Conservation (phyloP, 164 flowering plant species). For the Sedum album region DNA sequence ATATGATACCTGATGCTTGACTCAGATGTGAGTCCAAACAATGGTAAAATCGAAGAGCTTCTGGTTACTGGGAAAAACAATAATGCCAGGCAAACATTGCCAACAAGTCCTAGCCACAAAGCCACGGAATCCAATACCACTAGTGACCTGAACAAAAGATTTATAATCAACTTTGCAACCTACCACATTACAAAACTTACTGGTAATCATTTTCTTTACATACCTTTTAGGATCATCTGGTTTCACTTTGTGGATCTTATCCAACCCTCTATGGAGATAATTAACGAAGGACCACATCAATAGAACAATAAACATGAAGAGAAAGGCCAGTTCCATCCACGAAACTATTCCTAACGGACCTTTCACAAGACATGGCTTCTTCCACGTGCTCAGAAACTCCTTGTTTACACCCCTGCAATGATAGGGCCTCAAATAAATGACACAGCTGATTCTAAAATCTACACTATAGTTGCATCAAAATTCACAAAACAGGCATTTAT, state of each 20-base stretch:
- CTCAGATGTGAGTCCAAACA: constrained; percentile 63
- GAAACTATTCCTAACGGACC: constrained; percentile 77
- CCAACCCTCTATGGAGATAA: constrained; percentile 28
- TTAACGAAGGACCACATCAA: constrained; percentile 50
- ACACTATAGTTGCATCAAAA: background rate
- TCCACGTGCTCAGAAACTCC: constrained; percentile 20
- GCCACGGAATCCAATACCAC: constrained; percentile 29
- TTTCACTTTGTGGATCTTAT: constrained; percentile 17
- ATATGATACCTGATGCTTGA: constrained; percentile 66
- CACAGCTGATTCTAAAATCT: background rate
- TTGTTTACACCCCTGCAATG: constrained; percentile 11
- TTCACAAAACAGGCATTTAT: background rate
- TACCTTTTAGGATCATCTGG: constrained; percentile 12
- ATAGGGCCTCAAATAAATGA: background rate
- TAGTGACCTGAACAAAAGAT: constrained; percentile 44
- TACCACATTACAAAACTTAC: background rate
- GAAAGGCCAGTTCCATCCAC: constrained; percentile 39
- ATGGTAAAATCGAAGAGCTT: constrained; percentile 59
- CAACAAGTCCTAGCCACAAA: constrained; percentile 45
- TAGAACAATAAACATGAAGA: constrained; percentile 60
- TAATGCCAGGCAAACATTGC: constrained; percentile 54
- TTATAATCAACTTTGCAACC: background rate
- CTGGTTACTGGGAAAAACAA: constrained; percentile 75
- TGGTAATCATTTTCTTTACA: constrained; percentile 33
- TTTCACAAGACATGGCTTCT: constrained; percentile 42